A percentile compares a stretch with the other conserved stretches of the same genome.
Conservation (phyloP, 768 basidiomycete genomes). For the Boletus speciosus region DNA sequence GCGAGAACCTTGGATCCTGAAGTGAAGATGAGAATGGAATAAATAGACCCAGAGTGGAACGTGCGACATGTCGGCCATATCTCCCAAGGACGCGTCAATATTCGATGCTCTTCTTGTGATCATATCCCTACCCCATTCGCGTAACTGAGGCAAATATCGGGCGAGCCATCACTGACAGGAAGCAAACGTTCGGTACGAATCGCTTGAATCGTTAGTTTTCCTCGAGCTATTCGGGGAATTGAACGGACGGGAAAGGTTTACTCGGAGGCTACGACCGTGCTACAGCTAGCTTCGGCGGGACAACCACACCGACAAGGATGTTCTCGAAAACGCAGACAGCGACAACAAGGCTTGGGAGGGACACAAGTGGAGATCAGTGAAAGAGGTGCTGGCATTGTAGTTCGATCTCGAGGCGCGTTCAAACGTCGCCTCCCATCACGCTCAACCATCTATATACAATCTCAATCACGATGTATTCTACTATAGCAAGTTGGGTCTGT, state of each 20-base stretch:
- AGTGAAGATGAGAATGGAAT: not conserved
- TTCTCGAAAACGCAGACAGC: slow-evolving; percentile 29
- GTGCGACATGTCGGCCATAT: too few species aligned
- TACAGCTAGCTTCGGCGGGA: too few species aligned
- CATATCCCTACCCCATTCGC: not conserved
- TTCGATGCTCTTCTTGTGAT: too few species aligned
- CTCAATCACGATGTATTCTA: not conserved
- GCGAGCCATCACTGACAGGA: too few species aligned
- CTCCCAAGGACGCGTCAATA: not conserved
- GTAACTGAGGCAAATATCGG: too few species aligned
- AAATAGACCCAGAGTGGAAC: not conserved
- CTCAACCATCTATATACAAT: not conserved
- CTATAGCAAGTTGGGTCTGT: not conserved
- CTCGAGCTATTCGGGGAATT: too few species aligned
- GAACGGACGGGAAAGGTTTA: too few species aligned
- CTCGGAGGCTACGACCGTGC: too few species aligned
- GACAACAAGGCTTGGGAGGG: slow-evolving; percentile 34
- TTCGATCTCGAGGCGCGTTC: not conserved
- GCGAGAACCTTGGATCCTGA: not conserved
- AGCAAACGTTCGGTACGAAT: too few species aligned
- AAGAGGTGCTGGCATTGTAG: slow-evolving; percentile 27
- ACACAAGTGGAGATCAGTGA: slow-evolving; percentile 31
- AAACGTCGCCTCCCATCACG: not conserved
- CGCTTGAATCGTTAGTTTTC: too few species aligned
- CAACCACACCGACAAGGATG: slow-evolving; percentile 9